Evolutionary conservation across 106 monocot genomes (phyloP), one percentile per base, ranked within the genome.

Genomic region (Gastrodia elata): DNA sequence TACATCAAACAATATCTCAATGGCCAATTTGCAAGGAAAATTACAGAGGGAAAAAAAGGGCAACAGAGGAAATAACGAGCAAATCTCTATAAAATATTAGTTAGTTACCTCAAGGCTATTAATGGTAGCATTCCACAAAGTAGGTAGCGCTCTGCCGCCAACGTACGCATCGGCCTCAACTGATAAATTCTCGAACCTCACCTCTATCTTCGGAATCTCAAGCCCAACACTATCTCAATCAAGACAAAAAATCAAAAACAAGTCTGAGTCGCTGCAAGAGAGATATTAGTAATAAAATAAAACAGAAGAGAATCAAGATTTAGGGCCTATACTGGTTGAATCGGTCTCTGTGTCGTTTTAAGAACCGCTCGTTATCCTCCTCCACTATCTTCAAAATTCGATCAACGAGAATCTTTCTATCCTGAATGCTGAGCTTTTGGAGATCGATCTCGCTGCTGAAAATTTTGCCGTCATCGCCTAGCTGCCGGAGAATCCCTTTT

Each of bases 191-290:
- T 94, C 79, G 25, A 84, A 94, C 20, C 91, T 71, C 4, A 94
- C 91, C 74, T 94, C 91, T 22, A 91, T 82, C 79, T 83, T 86
- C 1, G 94, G 94, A 26, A 88, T 68, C 22, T 94, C 94, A 38
- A 94, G 75, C 5, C 86, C 86, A n/a, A 94, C 94, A 59, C 91
- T 91, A 58, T 26, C 0, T 26, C 70, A 64, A 57, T 71, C 18
- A 64, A 75, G 40, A 70, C 33, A 34, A 9, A 4, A 39, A 64
- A 59, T 40, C 5, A 30, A 77, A 30, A 77, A 28, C 52, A 49
- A 77, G 27, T 69, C 25, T 37, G 16, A 56, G 52, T n/a, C n/a
- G n/a, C n/a, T n/a, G n/a, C n/a, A n/a, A n/a, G n/a, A n/a, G n/a
- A n/a, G n/a, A n/a, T n/a, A n/a, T n/a, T n/a, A n/a, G n/a, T n/a